phyloP scores from a whole-genome alignment of 2,329 filamentous ascomycete genomes.

The Xylogone sp. region DNA sequence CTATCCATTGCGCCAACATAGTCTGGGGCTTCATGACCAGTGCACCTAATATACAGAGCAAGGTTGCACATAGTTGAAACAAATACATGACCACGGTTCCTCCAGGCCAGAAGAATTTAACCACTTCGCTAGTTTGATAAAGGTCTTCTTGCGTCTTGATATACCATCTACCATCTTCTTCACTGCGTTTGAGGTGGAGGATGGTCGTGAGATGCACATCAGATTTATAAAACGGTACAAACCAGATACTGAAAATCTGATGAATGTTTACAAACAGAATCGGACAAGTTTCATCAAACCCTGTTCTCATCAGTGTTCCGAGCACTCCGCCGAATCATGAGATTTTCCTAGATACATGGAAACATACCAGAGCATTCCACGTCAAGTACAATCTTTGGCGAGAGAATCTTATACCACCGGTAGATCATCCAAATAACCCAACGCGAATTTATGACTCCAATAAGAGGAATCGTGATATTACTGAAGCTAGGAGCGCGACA shows the following conservation, averaged over 20 bases:
- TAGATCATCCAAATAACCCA: slow-evolving; percentile 67
- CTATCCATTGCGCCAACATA: slow-evolving; percentile 40
- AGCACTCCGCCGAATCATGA: not conserved
- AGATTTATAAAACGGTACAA: slow-evolving; percentile 70
- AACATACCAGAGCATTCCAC: slow-evolving; percentile 57
- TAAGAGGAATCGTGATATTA: slow-evolving; percentile 36
- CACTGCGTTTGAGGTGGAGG: slow-evolving; percentile 52
- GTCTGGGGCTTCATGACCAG: slow-evolving; percentile 46
- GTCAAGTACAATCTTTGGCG: slow-evolving; percentile 64
- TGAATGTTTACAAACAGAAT: slow-evolving; percentile 70
- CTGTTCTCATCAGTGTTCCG: slow-evolving; percentile 38
- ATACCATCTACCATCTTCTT: slow-evolving; percentile 52
- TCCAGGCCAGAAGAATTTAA: slow-evolving; percentile 66
- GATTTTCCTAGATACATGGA: no score
- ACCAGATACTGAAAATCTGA: slow-evolving; percentile 75
- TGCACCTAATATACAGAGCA: slow-evolving; percentile 60
- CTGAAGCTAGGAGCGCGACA: slow-evolving; percentile 61
- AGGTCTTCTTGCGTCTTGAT: slow-evolving; percentile 76
- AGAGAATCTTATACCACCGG: slow-evolving; percentile 81
- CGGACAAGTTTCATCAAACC: slow-evolving; percentile 72
- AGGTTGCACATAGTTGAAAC: slow-evolving; percentile 63
- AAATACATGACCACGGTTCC: slow-evolving; percentile 53
- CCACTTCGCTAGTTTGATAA: slow-evolving; percentile 72
- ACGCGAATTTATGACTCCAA: slow-evolving; percentile 54
- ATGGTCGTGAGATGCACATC: slow-evolving; percentile 66